Percentiles rank a stretch among this genome's conserved stretches.
These are phyloP conservation scores for Candida tunisiensis DNA, from an alignment of 1,139 yeast species.

Conservation along the genomic window DNA sequence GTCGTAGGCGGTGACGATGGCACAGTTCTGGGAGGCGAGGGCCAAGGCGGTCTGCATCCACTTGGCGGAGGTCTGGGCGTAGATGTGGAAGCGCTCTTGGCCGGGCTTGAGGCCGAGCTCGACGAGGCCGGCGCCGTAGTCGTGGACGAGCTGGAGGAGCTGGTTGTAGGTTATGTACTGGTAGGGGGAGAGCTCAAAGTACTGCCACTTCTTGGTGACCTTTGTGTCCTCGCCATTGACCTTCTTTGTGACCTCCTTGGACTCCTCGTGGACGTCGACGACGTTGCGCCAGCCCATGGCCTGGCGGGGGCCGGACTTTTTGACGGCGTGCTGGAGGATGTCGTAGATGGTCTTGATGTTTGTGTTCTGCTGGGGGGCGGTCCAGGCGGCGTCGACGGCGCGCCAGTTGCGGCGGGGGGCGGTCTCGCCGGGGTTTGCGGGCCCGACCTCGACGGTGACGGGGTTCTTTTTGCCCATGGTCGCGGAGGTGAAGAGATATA, in stretches of 20 bases:
- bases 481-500: no score
- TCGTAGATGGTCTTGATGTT: constrained; percentile 47
- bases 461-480: constrained; percentile 10
- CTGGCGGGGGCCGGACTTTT: constrained; percentile 32
- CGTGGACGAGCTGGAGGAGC: constrained; percentile 30
- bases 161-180: constrained; percentile 46
- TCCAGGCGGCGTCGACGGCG: constrained; percentile 33
- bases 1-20: constrained; percentile 93
- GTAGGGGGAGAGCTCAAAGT: constrained; percentile 64
- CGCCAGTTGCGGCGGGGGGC: constrained; percentile 72
- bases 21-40: constrained; percentile 57
- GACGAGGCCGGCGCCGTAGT: constrained; percentile 60
- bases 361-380: constrained; percentile 16
- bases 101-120: constrained; percentile 61
- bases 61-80: constrained; percentile 64
- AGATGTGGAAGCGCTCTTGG: constrained; percentile 57
- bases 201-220: constrained; percentile 78
- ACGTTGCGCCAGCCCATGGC: constrained; percentile 77
- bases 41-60: constrained; percentile 90
- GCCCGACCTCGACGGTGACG: constrained; percentile 52
- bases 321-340: constrained; percentile 45
- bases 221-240: constrained; percentile 59
- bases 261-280: constrained; percentile 57
- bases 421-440: constrained; percentile 68
- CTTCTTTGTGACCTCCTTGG: constrained; percentile 54